Base-by-base conservation (phyloP, 1,284 basidiomycete genomes). In the Ustilago cynodontis region DNA sequence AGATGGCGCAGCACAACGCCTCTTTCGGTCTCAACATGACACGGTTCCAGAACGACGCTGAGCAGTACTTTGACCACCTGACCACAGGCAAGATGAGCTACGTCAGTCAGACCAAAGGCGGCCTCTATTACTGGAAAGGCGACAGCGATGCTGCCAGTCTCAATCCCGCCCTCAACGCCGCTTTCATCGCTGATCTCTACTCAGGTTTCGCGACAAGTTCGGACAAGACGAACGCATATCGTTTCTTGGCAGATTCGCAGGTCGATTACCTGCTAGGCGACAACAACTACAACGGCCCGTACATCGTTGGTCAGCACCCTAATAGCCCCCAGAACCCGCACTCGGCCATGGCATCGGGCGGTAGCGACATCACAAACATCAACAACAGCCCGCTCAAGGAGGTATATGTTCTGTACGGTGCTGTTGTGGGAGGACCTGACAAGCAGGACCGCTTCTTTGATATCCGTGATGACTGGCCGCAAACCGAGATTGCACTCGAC, bases 291-390 rank as follows among this genome's bases (percentile, higher is more conserved):
- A 91, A 90, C 66, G 89, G 89, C 5, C 92, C 93, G 0, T 94
- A 93, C 82, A 86, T 94, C 60, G 93, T 95, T 26, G 94, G 94
- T 37, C 88, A 89, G 59, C 94, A 95, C 86, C 93, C 94, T 4
- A 96, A 96, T 87, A 93, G 94, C 22, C 93, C 94, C 0, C 87
- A 89, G 54, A 96, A 95, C 85, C 94, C 94, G 0, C 93, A 95
- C 84, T 93, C 92, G 8, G 94, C 93, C 1, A 88, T 92, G 86
- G 92, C 95, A 0, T 92, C 92, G 60, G 94, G 94, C 43, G 94
- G 93, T 0, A 88, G 58, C 35, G 85, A 91, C 71, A 89, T 93
- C 65, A 86, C 81, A 43, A 86, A 89, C 53, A 92, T 97, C 77
- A 90, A 96, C 82, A 92, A 89, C 5, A 63, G 88, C 45, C 94